Percentiles rank a stretch among this genome's conserved stretches.
Conservation (phyloP, 2,329 filamentous ascomycete species). For the Ramichloridium luteum region DNA sequence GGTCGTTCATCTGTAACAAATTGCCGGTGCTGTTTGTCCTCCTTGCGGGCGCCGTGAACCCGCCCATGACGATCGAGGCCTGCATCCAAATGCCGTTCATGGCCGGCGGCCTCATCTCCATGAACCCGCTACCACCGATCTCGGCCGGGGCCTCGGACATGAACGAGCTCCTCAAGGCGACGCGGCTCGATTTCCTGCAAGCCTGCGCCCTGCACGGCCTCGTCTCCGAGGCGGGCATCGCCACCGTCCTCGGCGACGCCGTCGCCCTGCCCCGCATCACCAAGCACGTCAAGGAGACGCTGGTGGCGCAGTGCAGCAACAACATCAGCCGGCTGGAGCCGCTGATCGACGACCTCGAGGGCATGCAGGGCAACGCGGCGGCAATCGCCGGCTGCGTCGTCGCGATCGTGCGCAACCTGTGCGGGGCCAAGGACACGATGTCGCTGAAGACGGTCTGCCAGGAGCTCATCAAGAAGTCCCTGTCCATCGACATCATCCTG, state of each 20-base stretch:
- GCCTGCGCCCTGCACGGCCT: conserved; percentile 79
- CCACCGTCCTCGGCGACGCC: conserved; percentile 71
- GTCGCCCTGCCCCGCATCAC: conserved; percentile 62
- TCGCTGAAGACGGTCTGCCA: conserved; percentile 63
- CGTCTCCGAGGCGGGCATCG: conserved; percentile 65
- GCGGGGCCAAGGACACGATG: conserved; percentile 64
- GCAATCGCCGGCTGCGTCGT: conserved; percentile 62
- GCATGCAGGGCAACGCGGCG: conserved; percentile 82
- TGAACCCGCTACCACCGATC: conserved; percentile 52
- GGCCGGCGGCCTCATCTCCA: conserved; percentile 42
- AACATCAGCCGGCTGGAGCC: conserved; percentile 65
- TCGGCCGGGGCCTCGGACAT: conserved; percentile 45
- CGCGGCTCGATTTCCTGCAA: conserved; percentile 74
- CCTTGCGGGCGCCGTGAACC: conserved; percentile 45
- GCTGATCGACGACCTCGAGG: conserved; percentile 70
- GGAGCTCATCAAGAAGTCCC: conserved; percentile 58
- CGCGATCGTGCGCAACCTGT: conserved; percentile 46
- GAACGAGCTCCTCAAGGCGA: conserved; percentile 50
- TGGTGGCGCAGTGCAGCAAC: conserved; percentile 65
- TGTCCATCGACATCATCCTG: conserved; percentile 61
- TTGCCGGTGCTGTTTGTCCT: conserved; percentile 50
- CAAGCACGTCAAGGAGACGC: conserved; percentile 62
- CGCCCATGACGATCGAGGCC: conserved; percentile 47
- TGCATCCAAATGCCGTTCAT: conserved; percentile 55
- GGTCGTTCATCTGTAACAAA: conserved; percentile 75